Evolutionary conservation across 2,329 filamentous ascomycete genomes (phyloP), one percentile per base, ranked within the genome.

Genomic region (Basipetospora chlamydospora): DNA sequence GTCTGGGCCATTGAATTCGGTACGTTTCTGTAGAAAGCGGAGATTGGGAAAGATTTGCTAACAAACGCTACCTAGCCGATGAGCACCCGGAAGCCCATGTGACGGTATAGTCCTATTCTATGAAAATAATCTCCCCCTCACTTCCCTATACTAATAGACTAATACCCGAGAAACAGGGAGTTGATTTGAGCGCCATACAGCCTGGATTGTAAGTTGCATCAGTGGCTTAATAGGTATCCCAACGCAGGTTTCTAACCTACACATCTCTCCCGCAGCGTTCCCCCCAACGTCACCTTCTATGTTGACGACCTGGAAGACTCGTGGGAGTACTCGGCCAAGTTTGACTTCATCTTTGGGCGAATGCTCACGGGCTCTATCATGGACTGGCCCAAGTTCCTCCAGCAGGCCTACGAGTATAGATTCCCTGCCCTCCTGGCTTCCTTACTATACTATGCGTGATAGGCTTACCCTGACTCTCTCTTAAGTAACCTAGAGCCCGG

Each of bases 271-370:
- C 15, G 22, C 17, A 60, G 59, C 45, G 60, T 67, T 3, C 65
- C 66, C 2, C 55, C 62, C 1, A 71, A 72, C 36, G 55, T 67
- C 3, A 48, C 51, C 7, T 71, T 70, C 43, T 58, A 61, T 21
- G 49, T 65, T 29, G 61, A 65, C 38, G 58, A 64, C 40, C 42
- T 57, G 7, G 57, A 60, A 28, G 52, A 56, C 13, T 47, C 53
- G n/a, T 64, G 61, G 61, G 52, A 49, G 2, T 63, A 50, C 15
- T 42, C 43, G 1, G 46, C 50, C 18, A 46, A 51, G 2, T 64
- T 64, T 29, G 61, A 66, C 42, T 57, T 59, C 18, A 47, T 65
- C 13, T 60, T 58, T 35, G 47, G 43, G 8, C 56, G 48, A 8
- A 49, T 53, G 5, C 43, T 57, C 13, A 48, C 49, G 3, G 53